Conservation (phyloP, 1,284 basidiomycete species). For the Neonothopanus nambi region DNA sequence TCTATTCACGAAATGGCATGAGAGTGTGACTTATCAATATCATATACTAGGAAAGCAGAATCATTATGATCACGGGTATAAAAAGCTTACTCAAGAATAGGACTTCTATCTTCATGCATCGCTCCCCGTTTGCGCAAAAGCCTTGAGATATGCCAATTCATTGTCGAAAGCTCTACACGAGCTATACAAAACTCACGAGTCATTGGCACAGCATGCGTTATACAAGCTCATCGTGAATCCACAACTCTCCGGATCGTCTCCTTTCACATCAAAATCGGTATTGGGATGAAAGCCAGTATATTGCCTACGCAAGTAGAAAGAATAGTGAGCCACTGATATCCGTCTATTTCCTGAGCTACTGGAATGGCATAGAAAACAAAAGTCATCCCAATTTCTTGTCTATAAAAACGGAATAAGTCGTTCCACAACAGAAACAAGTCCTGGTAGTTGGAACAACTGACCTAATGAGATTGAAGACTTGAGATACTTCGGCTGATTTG, state of each 20-base stretch:
- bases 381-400: not conserved
- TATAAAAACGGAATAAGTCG: not conserved
- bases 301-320: not conserved
- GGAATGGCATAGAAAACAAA: not conserved
- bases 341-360: not conserved
- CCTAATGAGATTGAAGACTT: not conserved
- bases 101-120: too few species aligned
- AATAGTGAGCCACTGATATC: not conserved
- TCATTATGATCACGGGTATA: too few species aligned
- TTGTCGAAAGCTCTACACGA: too few species aligned
- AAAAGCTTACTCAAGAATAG: too few species aligned
- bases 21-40: too few species aligned
- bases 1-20: too few species aligned
- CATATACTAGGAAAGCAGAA: too few species aligned
- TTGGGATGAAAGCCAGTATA: not conserved
- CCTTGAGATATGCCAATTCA: too few species aligned
- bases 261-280: not conserved
- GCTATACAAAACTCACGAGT: too few species aligned
- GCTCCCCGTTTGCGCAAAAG: too few species aligned
- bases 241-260: not conserved
- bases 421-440: not conserved
- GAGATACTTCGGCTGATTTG: slow-evolving; percentile 3
- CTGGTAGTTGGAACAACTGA: not conserved
- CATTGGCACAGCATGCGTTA: too few species aligned
- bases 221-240: too few species aligned